phyloP scores from a whole-genome alignment of 2,329 filamentous ascomycete species.

The Alternaria metachromatica region DNA sequence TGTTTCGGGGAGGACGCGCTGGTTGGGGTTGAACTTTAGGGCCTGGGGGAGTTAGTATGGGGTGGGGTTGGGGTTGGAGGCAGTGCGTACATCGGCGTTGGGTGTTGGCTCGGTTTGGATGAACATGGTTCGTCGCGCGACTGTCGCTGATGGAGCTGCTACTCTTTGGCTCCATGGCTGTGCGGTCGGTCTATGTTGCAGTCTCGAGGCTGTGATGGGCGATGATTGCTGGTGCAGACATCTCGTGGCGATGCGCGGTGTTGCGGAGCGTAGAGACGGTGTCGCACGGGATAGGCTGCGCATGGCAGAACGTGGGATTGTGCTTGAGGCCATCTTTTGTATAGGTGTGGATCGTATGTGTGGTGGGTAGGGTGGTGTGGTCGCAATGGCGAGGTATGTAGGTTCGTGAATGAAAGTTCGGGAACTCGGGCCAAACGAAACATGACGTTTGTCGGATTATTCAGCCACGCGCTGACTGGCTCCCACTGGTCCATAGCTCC shows the following conservation, averaged over 20 bases:
- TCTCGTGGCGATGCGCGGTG: slow-evolving; percentile 40
- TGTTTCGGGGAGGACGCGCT: slow-evolving; percentile 77
- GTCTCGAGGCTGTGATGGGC: slow-evolving; percentile 40
- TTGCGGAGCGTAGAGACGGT: slow-evolving; percentile 28
- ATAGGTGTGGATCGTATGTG: neutral
- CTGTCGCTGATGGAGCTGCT: slow-evolving; percentile 13
- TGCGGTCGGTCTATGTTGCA: slow-evolving; percentile 39
- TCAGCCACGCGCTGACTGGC: slow-evolving; percentile 10
- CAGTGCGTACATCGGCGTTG: slow-evolving; percentile 75
- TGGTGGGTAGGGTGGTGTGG: neutral
- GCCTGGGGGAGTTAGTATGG: slow-evolving; percentile 51
- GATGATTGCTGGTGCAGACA: slow-evolving; percentile 45
- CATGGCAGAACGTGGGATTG: slow-evolving; percentile 36
- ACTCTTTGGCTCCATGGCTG: slow-evolving; percentile 32
- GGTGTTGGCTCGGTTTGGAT: slow-evolving; percentile 97
- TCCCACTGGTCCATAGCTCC: neutral
- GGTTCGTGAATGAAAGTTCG: slow-evolving; percentile 12
- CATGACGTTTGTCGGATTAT: slow-evolving; percentile 31
- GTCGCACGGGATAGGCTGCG: slow-evolving; percentile 36
- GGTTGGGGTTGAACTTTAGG: slow-evolving; percentile 94
- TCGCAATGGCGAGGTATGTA: slow-evolving; percentile 21
- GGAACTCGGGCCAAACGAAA: slow-evolving; percentile 15
- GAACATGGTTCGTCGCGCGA: slow-evolving; percentile 76
- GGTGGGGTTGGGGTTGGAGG: neutral
- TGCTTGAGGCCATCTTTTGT: slow-evolving; percentile 35